A percentile compares a stretch with the other conserved stretches of the same genome.
Evolutionary conservation across 2,329 filamentous ascomycete species (phyloP).

Genomic region (Monosporascus sp.): DNA sequence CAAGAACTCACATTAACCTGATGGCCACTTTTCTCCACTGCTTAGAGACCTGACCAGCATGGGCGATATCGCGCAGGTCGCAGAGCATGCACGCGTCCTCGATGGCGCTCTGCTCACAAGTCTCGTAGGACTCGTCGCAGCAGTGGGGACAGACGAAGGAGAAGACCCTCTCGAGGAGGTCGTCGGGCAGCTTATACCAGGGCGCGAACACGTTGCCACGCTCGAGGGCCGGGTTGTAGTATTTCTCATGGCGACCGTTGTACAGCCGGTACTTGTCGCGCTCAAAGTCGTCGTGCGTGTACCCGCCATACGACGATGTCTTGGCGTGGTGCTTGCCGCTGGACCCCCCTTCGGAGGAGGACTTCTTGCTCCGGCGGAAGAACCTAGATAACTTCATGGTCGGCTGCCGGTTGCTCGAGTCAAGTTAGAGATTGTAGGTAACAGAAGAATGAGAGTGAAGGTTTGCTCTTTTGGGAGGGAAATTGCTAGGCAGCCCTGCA

Average conservation of each 20-base stretch:
- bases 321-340: slow-evolving; percentile 11
- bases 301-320: slow-evolving; percentile 5
- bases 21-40: slow-evolving; percentile 58
- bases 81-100: slow-evolving; percentile 88
- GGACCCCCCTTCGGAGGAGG: slow-evolving; percentile 8
- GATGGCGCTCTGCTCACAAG: slow-evolving; percentile 73
- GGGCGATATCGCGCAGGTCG: slow-evolving; percentile 80
- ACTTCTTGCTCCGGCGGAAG: slow-evolving; percentile 28
- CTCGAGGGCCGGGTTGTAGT: slow-evolving; percentile 16
- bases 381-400: slow-evolving; percentile 26
- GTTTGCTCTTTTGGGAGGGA: neutral
- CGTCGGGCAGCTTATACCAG: slow-evolving; percentile 51
- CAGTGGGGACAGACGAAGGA: slow-evolving; percentile 77
- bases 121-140: slow-evolving; percentile 70
- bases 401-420: neutral
- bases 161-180: slow-evolving; percentile 75
- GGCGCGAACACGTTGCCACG: slow-evolving; percentile 19
- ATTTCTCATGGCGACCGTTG: slow-evolving; percentile 16
- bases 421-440: neutral
- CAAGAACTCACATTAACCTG: slow-evolving; percentile 53
- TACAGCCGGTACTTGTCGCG: slow-evolving; percentile 23
- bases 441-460: neutral
- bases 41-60: slow-evolving; percentile 69
- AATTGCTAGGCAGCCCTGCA: too few relatives aligned
- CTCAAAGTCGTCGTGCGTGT: slow-evolving; percentile 19